Base-by-base conservation (phyloP, 371 early-diverging fungal species). In the Mortierella sp. region DNA sequence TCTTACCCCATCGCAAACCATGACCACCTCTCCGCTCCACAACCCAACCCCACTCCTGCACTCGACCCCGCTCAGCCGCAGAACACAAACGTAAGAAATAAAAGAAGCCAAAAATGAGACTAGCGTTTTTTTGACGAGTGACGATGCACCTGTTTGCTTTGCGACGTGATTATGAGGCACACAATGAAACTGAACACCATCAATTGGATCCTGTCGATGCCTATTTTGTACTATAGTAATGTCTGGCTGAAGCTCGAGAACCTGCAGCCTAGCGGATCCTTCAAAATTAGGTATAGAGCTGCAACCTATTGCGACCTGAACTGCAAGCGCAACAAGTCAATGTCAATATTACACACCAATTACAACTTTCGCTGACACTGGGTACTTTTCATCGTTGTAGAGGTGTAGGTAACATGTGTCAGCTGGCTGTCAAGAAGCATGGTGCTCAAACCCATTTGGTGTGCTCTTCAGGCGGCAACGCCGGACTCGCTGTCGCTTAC, bases 191-290 rank as follows among this genome's bases (percentile, higher is more conserved):
- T 48, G n/a, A 71, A 71, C 72, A 47, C 14, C 42, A 24, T 70
- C 44, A 70, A 71, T 52, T 34, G 7, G 10, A 26, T 24, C 58
- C 14, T 42, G 5, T 44, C 57, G 14, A 19, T 47, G 19, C 42
- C 34, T 38, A 14, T 4, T n/a, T 34, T 45, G 42, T 38, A 38
- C 48, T 10, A 11, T 74, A 93, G 94, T 70, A 94, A 94, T 85
- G 90, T 94, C 26, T 95, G 93, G 90, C 91, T 92, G 26, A 95
- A 95, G 83, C 92, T 94, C 71, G 95, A 95, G 73, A 93, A 92
- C 84, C 90, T 95, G 74, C 95, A 95, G 68, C 95, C 95, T 21
- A 92, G 94, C 11, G 94, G 94, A 55, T 95, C 95, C 11, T 93
- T 94, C 57, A 95, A 95, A 81, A 94, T 95, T 79, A 91, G 93